Base-by-base conservation (phyloP, 2,329 filamentous ascomycete species). In the Rasamsonia emersonii region DNA sequence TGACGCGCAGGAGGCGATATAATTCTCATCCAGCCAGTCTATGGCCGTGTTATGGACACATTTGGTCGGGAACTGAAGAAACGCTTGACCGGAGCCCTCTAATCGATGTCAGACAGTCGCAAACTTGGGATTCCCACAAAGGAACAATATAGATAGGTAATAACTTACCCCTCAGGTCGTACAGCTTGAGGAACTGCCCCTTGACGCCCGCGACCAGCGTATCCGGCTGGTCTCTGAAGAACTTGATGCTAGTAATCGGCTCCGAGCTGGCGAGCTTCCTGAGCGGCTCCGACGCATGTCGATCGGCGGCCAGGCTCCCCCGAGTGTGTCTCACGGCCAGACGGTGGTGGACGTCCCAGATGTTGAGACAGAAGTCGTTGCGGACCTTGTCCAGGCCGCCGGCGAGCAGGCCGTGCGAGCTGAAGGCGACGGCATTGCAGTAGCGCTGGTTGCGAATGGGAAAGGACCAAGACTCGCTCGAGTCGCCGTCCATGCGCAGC, bases 31-130 rank as follows among this genome's bases (percentile, higher is more conserved):
- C 30, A 73, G 53, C 39, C 72, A 73, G 51, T 80, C 73, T 38
- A 79, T 74, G 5, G 75, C 70, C 35, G 79, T 59, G 40, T 78
- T 78, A 48, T 79, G 71, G 6, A 79, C 75, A 44, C 75, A 74
- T 10, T 68, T 64, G 2, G 75, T 79, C 2, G 68, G 59, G 32
- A 71, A 63, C 47, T 68, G 50, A 35, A 70, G 39, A n/a, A 58
- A 58, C 9, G 61, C 56, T 32, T 58, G 61, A 2, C 56, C 56
- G 4, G 52, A 49, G 3, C 50, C 50, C 44, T 61, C 53, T 58
- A 36, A 31, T 32, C 14, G 14, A 13, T 18, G 11, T 42, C 28
- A 44, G 35, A n/a, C n/a, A n/a, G n/a, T n/a, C n/a, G n/a, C n/a
- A n/a, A n/a, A n/a, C n/a, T 33, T 24, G 28, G 17, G 16, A 21